These are phyloP conservation scores for Zygoascus flipseniorum DNA, from an alignment of 805 yeast genomes.

Conservation along the genomic window DNA sequence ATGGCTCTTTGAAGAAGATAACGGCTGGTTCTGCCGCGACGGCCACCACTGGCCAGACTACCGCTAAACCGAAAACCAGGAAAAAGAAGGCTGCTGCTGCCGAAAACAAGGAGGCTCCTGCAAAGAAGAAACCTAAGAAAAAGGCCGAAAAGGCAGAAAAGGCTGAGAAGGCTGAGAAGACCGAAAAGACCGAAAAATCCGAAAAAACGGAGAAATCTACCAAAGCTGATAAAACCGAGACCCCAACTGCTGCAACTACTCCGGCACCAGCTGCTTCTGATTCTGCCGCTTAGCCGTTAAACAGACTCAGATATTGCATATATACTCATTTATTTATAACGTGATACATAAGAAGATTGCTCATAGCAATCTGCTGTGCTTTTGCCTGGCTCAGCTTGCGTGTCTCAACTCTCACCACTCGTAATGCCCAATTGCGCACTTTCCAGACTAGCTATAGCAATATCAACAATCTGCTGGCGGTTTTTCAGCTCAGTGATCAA, in stretches of 20 bases:
- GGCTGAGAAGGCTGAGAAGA: neutral
- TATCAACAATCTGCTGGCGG: neutral
- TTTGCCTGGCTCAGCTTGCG: neutral
- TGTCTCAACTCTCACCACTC: neutral
- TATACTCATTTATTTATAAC: neutral
- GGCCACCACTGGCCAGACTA: conserved; percentile 3
- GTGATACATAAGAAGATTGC: neutral
- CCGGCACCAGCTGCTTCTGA: conserved; percentile 1
- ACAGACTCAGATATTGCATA: too few species aligned
- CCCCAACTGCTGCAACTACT: neutral
- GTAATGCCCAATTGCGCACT: neutral
- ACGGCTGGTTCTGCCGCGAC: conserved; percentile 4
- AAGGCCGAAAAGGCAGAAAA: conserved; percentile 2
- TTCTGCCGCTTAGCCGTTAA: neutral
- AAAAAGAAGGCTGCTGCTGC: conserved; percentile 8
- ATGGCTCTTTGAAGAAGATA: conserved; percentile 32
- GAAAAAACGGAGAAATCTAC: conserved; percentile 1
- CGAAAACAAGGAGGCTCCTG: conserved; percentile 5
- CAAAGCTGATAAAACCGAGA: neutral
- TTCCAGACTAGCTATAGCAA: neutral
- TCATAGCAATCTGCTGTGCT: neutral
- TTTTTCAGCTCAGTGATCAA: neutral
- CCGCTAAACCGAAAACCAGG: conserved; percentile 6
- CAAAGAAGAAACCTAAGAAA: neutral
- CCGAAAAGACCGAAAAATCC: neutral